Evolutionary conservation across 1,284 basidiomycete species (phyloP).

Genomic region (Ustilago vetiveriae): DNA sequence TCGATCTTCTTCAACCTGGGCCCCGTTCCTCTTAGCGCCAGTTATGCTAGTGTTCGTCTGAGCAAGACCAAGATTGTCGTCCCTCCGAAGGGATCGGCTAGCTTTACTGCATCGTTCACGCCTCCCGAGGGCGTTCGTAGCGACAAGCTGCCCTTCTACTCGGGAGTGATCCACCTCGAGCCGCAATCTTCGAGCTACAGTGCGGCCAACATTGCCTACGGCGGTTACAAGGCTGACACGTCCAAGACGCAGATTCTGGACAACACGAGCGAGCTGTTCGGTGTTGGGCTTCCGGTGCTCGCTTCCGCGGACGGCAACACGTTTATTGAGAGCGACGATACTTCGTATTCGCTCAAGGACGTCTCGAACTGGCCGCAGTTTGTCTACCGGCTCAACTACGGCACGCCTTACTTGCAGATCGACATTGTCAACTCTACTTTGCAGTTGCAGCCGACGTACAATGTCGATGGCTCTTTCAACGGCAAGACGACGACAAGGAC

Average conservation of each 20-base stretch:
- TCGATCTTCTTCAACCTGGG: conserved; percentile 64
- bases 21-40: conserved; percentile 71
- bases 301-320: conserved; percentile 20
- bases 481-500: conserved; percentile 3
- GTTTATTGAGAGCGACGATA: conserved; percentile 32
- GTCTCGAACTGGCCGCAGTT: conserved; percentile 33
- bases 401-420: conserved; percentile 40
- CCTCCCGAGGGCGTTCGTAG: conserved; percentile 70
- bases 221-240: conserved; percentile 40
- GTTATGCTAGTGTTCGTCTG: conserved; percentile 70
- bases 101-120: conserved; percentile 66
- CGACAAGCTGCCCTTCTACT: conserved; percentile 73
- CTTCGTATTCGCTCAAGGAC: conserved; percentile 35
- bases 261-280: conserved; percentile 47
- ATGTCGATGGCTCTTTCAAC: conserved; percentile 22
- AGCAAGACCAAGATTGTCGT: conserved; percentile 66
- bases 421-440: conserved; percentile 38
- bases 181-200: conserved; percentile 25
- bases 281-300: conserved; percentile 42
- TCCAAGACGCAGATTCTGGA: conserved; percentile 43
- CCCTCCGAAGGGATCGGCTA: conserved; percentile 64
- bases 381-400: conserved; percentile 44
- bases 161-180: conserved; percentile 73
- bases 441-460: conserved; percentile 39
- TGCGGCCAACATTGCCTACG: conserved; percentile 46